Percentiles rank a stretch among this genome's conserved stretches.
Evolutionary conservation across 208 protist genomes (phyloP).

Genomic region (Spongospora subterranea): DNA sequence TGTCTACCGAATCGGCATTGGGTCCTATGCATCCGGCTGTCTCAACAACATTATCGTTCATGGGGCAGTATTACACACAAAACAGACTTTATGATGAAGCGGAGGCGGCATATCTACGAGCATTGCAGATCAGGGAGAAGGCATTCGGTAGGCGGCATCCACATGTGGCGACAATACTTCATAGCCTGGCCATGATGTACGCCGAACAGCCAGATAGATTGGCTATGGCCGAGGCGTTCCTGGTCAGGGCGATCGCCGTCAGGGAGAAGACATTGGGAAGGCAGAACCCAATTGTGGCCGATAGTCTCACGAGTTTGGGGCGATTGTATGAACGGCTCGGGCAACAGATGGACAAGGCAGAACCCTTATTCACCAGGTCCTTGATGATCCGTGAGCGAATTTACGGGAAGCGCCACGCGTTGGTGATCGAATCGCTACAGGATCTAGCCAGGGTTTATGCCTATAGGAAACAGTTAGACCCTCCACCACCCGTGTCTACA

Average conservation of each 20-base stretch:
- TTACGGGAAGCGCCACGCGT: constrained; percentile 23
- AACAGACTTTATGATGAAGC: neutral
- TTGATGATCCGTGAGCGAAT: constrained; percentile 44
- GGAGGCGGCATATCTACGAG: constrained; percentile 27
- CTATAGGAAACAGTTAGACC: neutral
- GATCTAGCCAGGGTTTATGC: neutral
- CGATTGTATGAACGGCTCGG: constrained; percentile 25
- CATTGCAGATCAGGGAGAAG: constrained; percentile 53
- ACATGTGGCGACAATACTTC: constrained; percentile 8
- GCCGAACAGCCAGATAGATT: constrained; percentile 8
- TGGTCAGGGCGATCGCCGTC: neutral
- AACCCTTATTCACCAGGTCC: neutral
- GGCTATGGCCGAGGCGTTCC: neutral
- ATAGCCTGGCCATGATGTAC: constrained; percentile 2
- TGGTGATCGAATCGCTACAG: neutral
- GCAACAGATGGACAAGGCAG: neutral
- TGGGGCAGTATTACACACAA: neutral
- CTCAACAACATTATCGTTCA: constrained; percentile 33
- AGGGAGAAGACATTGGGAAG: constrained; percentile 17
- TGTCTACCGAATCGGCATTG: constrained; percentile 10
- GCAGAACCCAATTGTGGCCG: constrained; percentile 43
- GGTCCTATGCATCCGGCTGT: constrained; percentile 52
- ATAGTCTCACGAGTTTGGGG: neutral
- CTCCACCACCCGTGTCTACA: neutral
- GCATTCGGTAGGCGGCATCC: constrained; percentile 6